These are phyloP conservation scores for Myxozyma melibiosi DNA, from an alignment of 805 yeast species.

Conservation along the genomic window DNA sequence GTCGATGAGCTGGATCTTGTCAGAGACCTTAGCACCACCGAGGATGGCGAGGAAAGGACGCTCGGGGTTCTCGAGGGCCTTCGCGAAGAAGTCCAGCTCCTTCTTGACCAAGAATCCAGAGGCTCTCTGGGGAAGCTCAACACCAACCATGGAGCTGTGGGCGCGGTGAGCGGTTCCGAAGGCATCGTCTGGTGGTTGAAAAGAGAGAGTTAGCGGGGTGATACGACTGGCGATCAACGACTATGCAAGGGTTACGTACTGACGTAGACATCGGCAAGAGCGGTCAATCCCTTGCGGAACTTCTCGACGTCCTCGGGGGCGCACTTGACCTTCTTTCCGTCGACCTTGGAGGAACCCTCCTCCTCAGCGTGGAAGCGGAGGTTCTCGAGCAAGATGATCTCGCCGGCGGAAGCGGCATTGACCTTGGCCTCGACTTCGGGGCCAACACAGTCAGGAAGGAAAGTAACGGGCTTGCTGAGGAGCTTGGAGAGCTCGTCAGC, in stretches of 20 bases:
- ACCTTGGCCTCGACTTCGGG: slow-evolving; percentile 81
- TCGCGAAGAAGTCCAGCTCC: slow-evolving; percentile 96
- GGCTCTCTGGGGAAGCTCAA: slow-evolving; percentile 93
- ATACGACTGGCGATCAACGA: neutral
- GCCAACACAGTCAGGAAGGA: slow-evolving; percentile 92
- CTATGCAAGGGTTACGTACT: slow-evolving; percentile 27
- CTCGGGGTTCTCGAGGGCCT: slow-evolving; percentile 96
- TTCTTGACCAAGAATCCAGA: slow-evolving; percentile 98
- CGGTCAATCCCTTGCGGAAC: slow-evolving; percentile 87
- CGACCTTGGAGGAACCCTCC: slow-evolving; percentile 87
- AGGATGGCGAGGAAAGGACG: slow-evolving; percentile 98
- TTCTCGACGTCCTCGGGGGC: slow-evolving; percentile 76
- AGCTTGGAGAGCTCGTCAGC: slow-evolving; percentile 83
- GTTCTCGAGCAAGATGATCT: slow-evolving; percentile 91
- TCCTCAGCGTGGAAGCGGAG: slow-evolving; percentile 95
- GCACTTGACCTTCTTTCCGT: slow-evolving; percentile 94
- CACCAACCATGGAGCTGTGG: slow-evolving; percentile 98
- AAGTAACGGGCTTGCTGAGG: slow-evolving; percentile 71
- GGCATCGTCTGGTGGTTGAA: slow-evolving; percentile 65
- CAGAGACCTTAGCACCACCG: slow-evolving; percentile 99
- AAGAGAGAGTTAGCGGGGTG: neutral
- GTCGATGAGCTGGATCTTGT: slow-evolving; percentile 97
- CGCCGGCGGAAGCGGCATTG: slow-evolving; percentile 65
- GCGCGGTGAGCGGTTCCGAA: slow-evolving; percentile 99
- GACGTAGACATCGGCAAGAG: slow-evolving; percentile 94